Conservation (phyloP, 2,329 filamentous ascomycete species). For the Lasiodiplodia gonubiensis region DNA sequence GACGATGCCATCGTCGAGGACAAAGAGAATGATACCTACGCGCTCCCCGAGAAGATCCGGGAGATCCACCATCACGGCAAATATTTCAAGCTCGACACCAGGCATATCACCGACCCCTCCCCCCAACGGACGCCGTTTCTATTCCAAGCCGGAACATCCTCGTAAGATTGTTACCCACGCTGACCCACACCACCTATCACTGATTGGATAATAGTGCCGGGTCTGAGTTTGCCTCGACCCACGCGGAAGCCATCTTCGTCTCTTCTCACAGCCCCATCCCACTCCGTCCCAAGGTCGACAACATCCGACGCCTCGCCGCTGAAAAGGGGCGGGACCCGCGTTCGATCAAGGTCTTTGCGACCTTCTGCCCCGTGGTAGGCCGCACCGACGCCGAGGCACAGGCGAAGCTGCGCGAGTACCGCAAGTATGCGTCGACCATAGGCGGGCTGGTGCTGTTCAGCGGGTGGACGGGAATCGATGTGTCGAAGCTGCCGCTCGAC, state of each 20-base stretch:
- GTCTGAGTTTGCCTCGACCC: slow-evolving; percentile 61
- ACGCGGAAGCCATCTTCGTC: slow-evolving; percentile 67
- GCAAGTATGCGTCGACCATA: slow-evolving; percentile 59
- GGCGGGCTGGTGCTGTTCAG: slow-evolving; percentile 63
- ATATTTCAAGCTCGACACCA: slow-evolving; percentile 55
- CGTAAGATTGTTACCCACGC: slow-evolving; percentile 31
- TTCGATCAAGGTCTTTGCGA: slow-evolving; percentile 59
- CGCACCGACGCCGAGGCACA: slow-evolving; percentile 55
- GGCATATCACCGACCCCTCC: slow-evolving; percentile 52
- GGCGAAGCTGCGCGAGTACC: slow-evolving; percentile 58
- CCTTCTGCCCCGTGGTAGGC: slow-evolving; percentile 44
- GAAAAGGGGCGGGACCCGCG: slow-evolving; percentile 61
- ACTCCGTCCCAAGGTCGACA: slow-evolving; percentile 57
- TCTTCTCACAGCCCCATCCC: slow-evolving; percentile 59
- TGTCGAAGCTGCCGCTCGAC: slow-evolving; percentile 63
- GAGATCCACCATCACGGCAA: slow-evolving; percentile 66
- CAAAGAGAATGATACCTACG: slow-evolving; percentile 60
- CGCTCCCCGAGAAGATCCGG: slow-evolving; percentile 64
- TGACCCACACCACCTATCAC: too few relatives aligned
- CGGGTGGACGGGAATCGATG: slow-evolving; percentile 66
- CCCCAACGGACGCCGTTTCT: slow-evolving; percentile 49
- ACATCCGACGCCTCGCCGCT: slow-evolving; percentile 59
- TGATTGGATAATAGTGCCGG: slow-evolving; percentile 49
- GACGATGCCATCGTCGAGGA: slow-evolving; percentile 63
- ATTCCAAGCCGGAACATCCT: slow-evolving; percentile 63